Evolutionary conservation across 164 flowering plant genomes (phyloP), one percentile per base, ranked within the genome.

Genomic region (Litsea cubeba): DNA sequence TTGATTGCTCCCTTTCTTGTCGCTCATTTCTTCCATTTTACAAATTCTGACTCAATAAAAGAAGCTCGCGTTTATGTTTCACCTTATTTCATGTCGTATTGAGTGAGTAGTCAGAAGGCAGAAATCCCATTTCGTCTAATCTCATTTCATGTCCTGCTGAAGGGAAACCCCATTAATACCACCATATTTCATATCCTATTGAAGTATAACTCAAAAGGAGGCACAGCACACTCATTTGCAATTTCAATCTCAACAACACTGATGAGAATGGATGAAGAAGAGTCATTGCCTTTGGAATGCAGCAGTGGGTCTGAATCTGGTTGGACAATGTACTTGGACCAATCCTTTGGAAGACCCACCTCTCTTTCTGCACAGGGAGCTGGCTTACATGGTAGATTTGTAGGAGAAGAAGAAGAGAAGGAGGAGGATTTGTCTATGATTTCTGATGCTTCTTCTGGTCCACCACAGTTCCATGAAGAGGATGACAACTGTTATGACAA

Each of bases 361-460:
- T 67, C 54, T n/a, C 12, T 65, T 49, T 49, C 63, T 62, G 57
- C 60, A 40, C 65, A 72, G 69, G 80, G 72, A 49, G 76, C 24
- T 65, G n/a, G 3, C 24, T 65, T 12, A 11, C 70, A 73, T 65
- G 70, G 28, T 62, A 24, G 12, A 6, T 24, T 54, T 23, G 35
- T 25, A 25, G 69, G 24, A 70, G 72, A 22, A 17, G 25, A 70
- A 70, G 23, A 17, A 0, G 58, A 51, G 15, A 75, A 64, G n/a
- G 90, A 87, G 65, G 92, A 88, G 71, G 92, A 88, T 73, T 74
- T 88, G 65, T 93, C 98, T 5, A 91, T 94, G 98, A 88, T 94
- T 50, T 94, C 98, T 64, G 98, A 93, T 84, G 98, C 98, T 18
- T 93, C 98, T n/a, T 93, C 98, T 11, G 97, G 95, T 7, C 98